Evolutionary conservation across 257 asterid genomes (phyloP), one percentile per base, ranked within the genome.

Genomic region (Cordia subcordata): DNA sequence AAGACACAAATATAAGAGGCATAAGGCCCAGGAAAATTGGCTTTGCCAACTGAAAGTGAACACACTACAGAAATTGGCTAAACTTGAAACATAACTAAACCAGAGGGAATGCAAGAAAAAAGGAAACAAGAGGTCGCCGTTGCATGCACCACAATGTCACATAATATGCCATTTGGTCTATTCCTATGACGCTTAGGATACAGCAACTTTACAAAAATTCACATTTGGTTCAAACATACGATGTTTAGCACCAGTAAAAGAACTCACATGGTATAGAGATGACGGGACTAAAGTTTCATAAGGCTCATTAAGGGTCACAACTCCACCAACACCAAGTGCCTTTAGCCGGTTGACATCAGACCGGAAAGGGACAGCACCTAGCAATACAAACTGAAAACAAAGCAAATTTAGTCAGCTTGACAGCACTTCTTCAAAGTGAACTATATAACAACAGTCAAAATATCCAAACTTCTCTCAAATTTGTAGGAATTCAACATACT

Each of bases 301-400:
- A 18, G 88, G 78, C 75, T 79, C 88, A 55, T 82, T 82, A 50
- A 82, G 69, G 42, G 88, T 79, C 63, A 82, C 67, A 32, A 82
- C 88, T 14, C 79, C 85, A 51, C 75, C 60, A 45, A 82, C 78
- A 53, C 88, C 88, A 58, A 79, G 75, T 63, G 66, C 77, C 74
- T 69, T 79, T 47, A 82, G 72, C 60, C 74, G 60, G 46, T 49
- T 46, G 39, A 82, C 80, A 64, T 82, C 88, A 61, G 88, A 82
- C 53, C 77, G 81, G 70, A 82, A 82, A 21, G 88, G 88, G 46
- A 79, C 75, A 68, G 88, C 88, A 58, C 88, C 88, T 68, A 82
- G 23, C 69, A 82, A 72, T 33, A 82, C 81, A 73, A 79, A 82
- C 88, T 82, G 18, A 66, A 64, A 32, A 53, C 32, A 37, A 51